Evolutionary conservation across 306 rosid genomes (phyloP), one percentile per base, ranked within the genome.

Genomic region (Senna siamea): DNA sequence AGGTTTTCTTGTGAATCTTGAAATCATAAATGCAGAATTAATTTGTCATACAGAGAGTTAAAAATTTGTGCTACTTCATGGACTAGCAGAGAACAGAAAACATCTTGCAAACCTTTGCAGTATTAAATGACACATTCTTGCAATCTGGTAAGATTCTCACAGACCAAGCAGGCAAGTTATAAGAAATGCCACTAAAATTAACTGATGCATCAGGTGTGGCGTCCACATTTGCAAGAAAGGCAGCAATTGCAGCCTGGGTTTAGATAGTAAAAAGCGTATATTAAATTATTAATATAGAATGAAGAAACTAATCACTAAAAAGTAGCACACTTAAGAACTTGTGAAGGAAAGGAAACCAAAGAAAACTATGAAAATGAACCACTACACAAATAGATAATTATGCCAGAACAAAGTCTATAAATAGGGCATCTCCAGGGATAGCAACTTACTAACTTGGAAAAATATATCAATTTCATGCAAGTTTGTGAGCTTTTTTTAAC

Each of bases 121-220:
- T 94, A 76, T 94, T 94, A 26, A 86, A 85, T 23, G 69, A 97
- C 35, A 88, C 99, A 75, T 79, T 92, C 83, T 94, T 89, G 92
- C 99, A 94, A 78, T 94, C 99, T 0, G 99, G 99, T 82, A 94
- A 81, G 74, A 92, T 92, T 92, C 99, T 94, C 58, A 94, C 97
- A 58, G 98, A 94, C 98, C 98, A 94, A 11, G 96, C 93, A 8
- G 97, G 98, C 83, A 94, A 83, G 52, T 71, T 55, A 85, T 94
- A 89, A 57, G 91, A 87, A 59, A 88, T 88, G 19, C 96, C 97
- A 20, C 78, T 88, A 67, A 92, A 94, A 10, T 81, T 77, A 71
- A 84, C 95, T 1, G 85, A 85, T 80, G 92, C 92, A 50, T 87
- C 97, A 12, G 94, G 82, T 26, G 76, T 46, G 48, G 86, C 72